A percentile compares a stretch with the other conserved stretches of the same genome.
Evolutionary conservation across 805 yeast genomes (phyloP).

Genomic region (Yamadazyma insecticola): DNA sequence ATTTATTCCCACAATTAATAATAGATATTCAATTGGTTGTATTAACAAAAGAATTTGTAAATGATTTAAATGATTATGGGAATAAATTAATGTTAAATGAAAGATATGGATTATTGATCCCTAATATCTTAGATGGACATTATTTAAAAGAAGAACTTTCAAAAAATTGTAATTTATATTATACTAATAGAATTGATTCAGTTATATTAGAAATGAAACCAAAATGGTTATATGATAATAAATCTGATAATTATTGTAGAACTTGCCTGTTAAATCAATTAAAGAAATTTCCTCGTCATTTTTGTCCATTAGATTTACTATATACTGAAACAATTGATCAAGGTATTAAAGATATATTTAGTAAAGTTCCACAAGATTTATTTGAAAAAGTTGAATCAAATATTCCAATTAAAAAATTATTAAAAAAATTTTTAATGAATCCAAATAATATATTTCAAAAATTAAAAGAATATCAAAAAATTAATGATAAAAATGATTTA

Average conservation of each 20-base stretch:
- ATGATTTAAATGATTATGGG: conserved; percentile 18
- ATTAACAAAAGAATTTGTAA: conserved; percentile 25
- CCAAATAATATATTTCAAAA: conserved; percentile 30
- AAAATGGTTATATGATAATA: conserved; percentile 53
- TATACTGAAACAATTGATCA: conserved; percentile 22
- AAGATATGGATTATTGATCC: conserved; percentile 39
- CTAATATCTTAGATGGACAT: conserved; percentile 34
- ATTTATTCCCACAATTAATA: conserved; percentile 23
- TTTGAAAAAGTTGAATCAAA: conserved; percentile 17
- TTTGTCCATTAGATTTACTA: conserved; percentile 46
- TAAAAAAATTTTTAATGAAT: conserved; percentile 25
- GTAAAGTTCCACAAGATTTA: conserved; percentile 15
- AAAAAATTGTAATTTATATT: conserved; percentile 32
- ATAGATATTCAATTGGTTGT: conserved; percentile 29
- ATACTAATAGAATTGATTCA: conserved; percentile 10
- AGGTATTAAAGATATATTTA: conserved; percentile 32
- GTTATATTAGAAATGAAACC: conserved; percentile 52
- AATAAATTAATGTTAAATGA: conserved; percentile 32
- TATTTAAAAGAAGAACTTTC: conserved; percentile 23
- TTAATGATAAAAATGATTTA: conserved; percentile 26
- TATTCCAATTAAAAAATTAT: conserved; percentile 32
- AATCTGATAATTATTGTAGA: conserved; percentile 43
- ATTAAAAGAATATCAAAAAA: conserved; percentile 29
- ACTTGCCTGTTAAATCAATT: conserved; percentile 50
- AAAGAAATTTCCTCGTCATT: conserved; percentile 29